phyloP scores from a whole-genome alignment of 1,284 basidiomycete species.

The Xanthoconium separans region DNA sequence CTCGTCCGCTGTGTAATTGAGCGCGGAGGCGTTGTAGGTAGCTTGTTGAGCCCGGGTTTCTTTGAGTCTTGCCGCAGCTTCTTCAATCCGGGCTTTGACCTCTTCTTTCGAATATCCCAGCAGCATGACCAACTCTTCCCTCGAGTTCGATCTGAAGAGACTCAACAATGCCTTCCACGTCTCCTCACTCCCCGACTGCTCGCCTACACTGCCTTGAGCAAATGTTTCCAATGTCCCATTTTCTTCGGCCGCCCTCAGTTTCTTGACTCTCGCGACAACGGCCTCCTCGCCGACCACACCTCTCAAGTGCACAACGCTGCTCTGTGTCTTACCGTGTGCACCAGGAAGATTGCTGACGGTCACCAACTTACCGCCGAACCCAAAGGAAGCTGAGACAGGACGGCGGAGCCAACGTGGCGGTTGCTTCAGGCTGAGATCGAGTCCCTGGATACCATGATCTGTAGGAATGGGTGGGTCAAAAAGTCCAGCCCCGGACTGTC shows the following conservation, averaged over 20 bases:
- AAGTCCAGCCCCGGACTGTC: constrained; percentile 72
- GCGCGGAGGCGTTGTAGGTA: constrained; percentile 20
- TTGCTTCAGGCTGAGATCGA: constrained; percentile 74
- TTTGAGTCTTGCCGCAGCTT: constrained; percentile 78
- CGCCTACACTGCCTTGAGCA: constrained; percentile 54
- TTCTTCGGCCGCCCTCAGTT: constrained; percentile 69
- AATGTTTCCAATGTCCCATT: constrained; percentile 62
- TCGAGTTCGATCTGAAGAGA: constrained; percentile 85
- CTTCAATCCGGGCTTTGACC: constrained; percentile 75
- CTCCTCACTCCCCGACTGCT: constrained; percentile 43
- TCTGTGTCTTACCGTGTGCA: constrained; percentile 75
- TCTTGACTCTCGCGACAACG: constrained; percentile 77
- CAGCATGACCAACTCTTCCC: constrained; percentile 88
- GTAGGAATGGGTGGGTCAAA: constrained; percentile 63
- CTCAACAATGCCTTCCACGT: constrained; percentile 90
- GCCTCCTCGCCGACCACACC: constrained; percentile 77
- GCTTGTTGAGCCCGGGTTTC: constrained; percentile 33
- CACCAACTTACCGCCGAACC: constrained; percentile 90
- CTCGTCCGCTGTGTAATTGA: constrained; percentile 40
- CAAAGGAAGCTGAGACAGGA: constrained; percentile 82
- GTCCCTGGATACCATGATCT: constrained; percentile 18
- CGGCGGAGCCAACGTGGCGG: constrained; percentile 96
- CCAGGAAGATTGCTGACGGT: constrained; percentile 73
- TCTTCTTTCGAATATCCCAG: constrained; percentile 94
- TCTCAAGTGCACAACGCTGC: constrained; percentile 74